Percentiles rank a stretch among this genome's conserved stretches.
Conservation (phyloP, 2,329 filamentous ascomycete genomes). For the Aspergillus ustus region DNA sequence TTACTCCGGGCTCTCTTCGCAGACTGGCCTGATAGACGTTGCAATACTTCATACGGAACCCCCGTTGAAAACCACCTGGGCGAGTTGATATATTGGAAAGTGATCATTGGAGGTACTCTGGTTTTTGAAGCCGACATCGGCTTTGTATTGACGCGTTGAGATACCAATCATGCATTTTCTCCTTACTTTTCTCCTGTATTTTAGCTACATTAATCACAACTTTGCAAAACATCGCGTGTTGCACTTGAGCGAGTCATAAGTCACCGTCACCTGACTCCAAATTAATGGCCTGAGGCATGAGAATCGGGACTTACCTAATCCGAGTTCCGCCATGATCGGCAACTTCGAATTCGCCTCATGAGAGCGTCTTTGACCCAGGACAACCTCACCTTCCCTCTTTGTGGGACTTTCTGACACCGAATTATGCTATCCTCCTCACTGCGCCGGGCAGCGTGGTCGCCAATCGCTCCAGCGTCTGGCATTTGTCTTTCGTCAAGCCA, state of each 20-base stretch:
- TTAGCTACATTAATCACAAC: constrained; percentile 6
- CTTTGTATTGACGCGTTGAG: constrained; percentile 2
- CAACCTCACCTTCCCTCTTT: constrained; percentile 30
- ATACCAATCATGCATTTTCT: constrained; percentile 6
- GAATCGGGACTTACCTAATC: constrained; percentile 31
- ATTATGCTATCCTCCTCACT: constrained; percentile 53
- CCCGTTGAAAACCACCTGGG: no score
- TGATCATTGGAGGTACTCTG: neutral
- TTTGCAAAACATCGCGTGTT: neutral
- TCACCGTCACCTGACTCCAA: constrained; percentile 13
- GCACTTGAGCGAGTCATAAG: neutral
- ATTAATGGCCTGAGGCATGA: constrained; percentile 30
- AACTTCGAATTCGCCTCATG: constrained; percentile 43
- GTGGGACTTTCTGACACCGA: constrained; percentile 29
- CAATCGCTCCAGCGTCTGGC: constrained; percentile 38
- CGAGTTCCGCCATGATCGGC: constrained; percentile 38
- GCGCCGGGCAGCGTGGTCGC: constrained; percentile 49
- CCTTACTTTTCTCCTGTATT: neutral
- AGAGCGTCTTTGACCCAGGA: constrained; percentile 29
- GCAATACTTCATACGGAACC: neutral
- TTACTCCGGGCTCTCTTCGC: neutral
- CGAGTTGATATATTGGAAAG: neutral
- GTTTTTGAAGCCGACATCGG: neutral
- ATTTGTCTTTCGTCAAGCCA: constrained; percentile 37
- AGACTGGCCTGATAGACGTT: no score